Percentiles rank a stretch among this genome's conserved stretches.
These are phyloP conservation scores for Sarcocystis neurona DNA, from an alignment of 169 alveolate species.

Conservation along the genomic window DNA sequence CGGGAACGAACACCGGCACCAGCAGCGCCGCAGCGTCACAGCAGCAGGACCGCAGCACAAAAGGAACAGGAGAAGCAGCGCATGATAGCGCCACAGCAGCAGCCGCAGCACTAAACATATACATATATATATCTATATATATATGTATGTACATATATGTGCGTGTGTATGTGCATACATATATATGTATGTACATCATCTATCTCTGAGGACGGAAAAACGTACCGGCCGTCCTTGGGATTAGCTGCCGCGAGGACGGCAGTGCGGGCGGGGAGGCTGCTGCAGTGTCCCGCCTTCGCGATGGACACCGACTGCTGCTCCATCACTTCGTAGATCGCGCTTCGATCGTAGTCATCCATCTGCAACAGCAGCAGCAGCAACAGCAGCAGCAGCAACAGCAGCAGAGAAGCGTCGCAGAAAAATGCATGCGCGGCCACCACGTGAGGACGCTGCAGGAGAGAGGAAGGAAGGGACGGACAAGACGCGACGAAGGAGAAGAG, in stretches of 20 bases:
- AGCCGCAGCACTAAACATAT: neutral
- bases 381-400: neutral
- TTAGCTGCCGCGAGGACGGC: slow-evolving; percentile 98
- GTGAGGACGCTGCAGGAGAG: slow-evolving; percentile 1
- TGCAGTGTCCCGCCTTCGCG: slow-evolving; percentile 97
- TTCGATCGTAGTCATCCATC: slow-evolving; percentile 92
- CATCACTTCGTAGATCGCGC: slow-evolving; percentile 99
- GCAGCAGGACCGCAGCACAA: too few relatives aligned
- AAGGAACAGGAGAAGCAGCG: neutral
- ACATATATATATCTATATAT: neutral
- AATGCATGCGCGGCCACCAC: too few relatives aligned
- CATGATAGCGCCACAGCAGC: neutral
- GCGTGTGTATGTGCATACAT: too few relatives aligned
- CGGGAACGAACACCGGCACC: too few relatives aligned
- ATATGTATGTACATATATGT: neutral
- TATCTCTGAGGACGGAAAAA: neutral
- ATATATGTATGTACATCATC: too few relatives aligned
- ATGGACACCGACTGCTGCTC: slow-evolving; percentile 98
- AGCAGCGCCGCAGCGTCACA: too few relatives aligned
- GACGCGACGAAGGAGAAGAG: too few relatives aligned
- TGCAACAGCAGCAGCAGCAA: slow-evolving; percentile 97
- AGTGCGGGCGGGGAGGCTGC: slow-evolving; percentile 89
- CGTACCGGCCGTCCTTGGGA: slow-evolving; percentile 93
- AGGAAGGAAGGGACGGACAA: too few relatives aligned
- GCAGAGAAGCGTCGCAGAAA: neutral